Base-by-base conservation (phyloP, 1,139 yeast species). In the Barnettozyma hawaiiensis region DNA sequence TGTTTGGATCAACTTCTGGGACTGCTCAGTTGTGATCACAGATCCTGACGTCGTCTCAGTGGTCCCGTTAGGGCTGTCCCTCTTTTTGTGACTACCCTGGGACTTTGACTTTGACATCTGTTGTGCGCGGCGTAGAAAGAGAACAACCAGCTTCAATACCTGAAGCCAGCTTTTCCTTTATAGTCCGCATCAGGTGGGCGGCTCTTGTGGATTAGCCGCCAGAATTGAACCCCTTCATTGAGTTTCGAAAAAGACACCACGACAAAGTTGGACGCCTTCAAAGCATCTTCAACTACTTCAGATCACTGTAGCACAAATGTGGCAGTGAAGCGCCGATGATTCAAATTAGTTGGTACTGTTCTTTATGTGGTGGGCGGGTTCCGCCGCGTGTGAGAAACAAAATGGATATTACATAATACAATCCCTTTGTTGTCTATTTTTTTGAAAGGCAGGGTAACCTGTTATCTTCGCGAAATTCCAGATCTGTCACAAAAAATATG, bases 1-100 rank as follows among this genome's bases (percentile, higher is more conserved):
- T 5, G 74, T 67, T 38, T 71, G 69, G 5, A 73, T 60, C 44
- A 71, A 53, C 47, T 63, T 64, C 44, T 67, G 70, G 7, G 71
- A 65, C 49, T 69, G 70, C 26, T 60, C 51, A 14, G 32, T 35
- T 7, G 51, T 48, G 35, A 52, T 37, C 23, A n/a, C 26, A 9
- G 24, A 14, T 5, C 18, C 12, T 32, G 35, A 9, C 12, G 32
- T 8, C 2, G 8, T 10, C 5, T n/a, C n/a, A n/a, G 10, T 29
- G 2, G 16, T 16, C 29, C 16, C 16, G 3, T 14, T n/a, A n/a
- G n/a, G n/a, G 5, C n/a, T 16, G 2, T 26, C 29, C 7, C 7
- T 26, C 16, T 5, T 15, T n/a, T n/a, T 26, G 3, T n/a, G 29
- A 10, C n/a, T n/a, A n/a, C n/a, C n/a, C n/a, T n/a, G n/a, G n/a